These are phyloP conservation scores for Mycena maculata DNA, from an alignment of 768 basidiomycete species.

Conservation along the genomic window DNA sequence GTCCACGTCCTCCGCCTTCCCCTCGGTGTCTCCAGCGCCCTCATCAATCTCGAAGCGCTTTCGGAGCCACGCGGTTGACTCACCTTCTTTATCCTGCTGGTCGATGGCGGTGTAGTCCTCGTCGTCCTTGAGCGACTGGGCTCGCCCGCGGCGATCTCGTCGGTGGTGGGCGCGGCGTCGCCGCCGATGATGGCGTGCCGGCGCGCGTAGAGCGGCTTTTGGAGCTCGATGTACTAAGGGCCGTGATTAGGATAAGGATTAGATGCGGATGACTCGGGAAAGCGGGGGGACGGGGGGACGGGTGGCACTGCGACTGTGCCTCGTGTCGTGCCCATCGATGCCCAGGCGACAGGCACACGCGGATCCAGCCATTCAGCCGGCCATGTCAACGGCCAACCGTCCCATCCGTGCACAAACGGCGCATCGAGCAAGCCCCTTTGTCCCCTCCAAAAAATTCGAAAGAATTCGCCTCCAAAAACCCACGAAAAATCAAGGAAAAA, in stretches of 20 bases:
- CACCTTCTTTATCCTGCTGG: too few species aligned
- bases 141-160: slow-evolving; percentile 88
- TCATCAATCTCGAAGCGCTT: too few species aligned
- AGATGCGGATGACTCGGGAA: neutral
- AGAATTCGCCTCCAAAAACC: neutral
- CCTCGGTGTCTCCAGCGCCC: slow-evolving; percentile 20
- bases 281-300: neutral
- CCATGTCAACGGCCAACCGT: too few species aligned
- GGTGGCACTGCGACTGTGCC: neutral
- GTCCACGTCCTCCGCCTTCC: neutral
- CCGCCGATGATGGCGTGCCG: slow-evolving; percentile 88
- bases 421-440: too few species aligned
- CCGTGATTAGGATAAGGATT: too few species aligned
- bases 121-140: slow-evolving; percentile 80
- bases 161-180: slow-evolving; percentile 72
- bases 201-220: slow-evolving; percentile 88
- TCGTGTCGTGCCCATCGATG: too few species aligned
- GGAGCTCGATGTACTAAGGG: slow-evolving; percentile 76
- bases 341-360: too few species aligned
- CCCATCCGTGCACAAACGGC: too few species aligned
- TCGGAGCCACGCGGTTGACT: too few species aligned
- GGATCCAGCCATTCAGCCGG: too few species aligned
- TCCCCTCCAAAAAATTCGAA: neutral
- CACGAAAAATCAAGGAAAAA: slow-evolving; percentile 3
- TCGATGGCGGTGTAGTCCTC: slow-evolving; percentile 73